Evolutionary conservation across 495 filamentous ascomycete species (phyloP), one percentile per base, ranked within the genome.

Genomic region (Daldinia childiae): DNA sequence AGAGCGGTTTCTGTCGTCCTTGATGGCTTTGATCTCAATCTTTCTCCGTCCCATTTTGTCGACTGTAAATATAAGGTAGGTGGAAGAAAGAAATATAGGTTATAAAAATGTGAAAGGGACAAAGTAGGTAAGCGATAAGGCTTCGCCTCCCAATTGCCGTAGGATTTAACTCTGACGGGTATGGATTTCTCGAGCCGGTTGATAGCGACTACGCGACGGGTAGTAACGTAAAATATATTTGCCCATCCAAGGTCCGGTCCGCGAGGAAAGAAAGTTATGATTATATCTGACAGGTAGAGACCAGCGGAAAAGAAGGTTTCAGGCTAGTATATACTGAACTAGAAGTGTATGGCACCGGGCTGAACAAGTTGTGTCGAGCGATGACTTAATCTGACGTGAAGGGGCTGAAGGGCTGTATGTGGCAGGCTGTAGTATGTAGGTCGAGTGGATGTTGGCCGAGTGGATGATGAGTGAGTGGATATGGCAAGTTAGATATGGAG

Each of bases 21-120:
- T 97, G 86, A 99, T 99, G 62, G 96, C 92, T 84, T 98, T 98
- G 87, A 99, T 99, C 84, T 98, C 95, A 79, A 99, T 99, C 90
- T 90, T 90, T 84, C 88, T 87, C 74, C 88, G 83, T 72, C 88
- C 88, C 88, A 90, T 90, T 45, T 76, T 82, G 84, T 61, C 62
- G 48, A 45, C 15, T 62, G 45, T 41, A 29, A 41, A 24, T 39
- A 26, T 60, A 39, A 30, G 71, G 48, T 59, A 56, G 26, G 17
- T 52, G 8, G 14, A 59, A 29, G 41, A 52, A 48, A 60, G 54
- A 62, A 56, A 60, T 14, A 36, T 34, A 29, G 48, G 39, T 24
- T 66, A 41, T 66, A 38, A n/a, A 59, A 32, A 50, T 30, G 38
- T 41, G 50, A 27, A 24, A 52, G 15, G 63, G 39, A 24, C 34